phyloP scores from a whole-genome alignment of 192 early-diverging fungal species.

The Diversispora eburnea region DNA sequence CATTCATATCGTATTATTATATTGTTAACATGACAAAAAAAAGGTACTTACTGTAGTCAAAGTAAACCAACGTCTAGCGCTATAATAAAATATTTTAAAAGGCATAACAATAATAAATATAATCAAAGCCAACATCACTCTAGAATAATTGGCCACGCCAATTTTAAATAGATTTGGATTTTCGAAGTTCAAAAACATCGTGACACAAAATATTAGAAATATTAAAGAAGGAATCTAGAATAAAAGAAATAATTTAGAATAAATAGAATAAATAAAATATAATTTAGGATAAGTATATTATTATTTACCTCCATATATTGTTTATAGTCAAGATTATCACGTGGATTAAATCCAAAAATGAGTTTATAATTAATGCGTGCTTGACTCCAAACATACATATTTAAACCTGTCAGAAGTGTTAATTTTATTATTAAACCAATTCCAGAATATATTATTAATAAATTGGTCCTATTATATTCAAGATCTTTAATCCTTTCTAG shows the following conservation, averaged over 20 bases:
- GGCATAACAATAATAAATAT: conserved; percentile 37
- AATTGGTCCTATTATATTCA: too few species aligned
- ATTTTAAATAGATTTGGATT: not conserved
- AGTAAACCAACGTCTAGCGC: conserved; percentile 40
- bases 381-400: conserved; percentile 59
- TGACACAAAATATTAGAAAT: not conserved
- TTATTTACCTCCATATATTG: conserved; percentile 64
- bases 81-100: conserved; percentile 38
- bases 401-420: conserved; percentile 58
- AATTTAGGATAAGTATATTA: not conserved
- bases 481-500: too few species aligned
- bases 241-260: not conserved
- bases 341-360: conserved; percentile 74
- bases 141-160: not conserved
- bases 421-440: conserved; percentile 50
- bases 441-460: too few species aligned
- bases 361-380: conserved; percentile 77
- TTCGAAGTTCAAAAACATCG: not conserved
- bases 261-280: conserved; percentile 3
- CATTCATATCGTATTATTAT: not conserved
- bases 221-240: not conserved
- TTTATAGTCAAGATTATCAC: conserved; percentile 61
- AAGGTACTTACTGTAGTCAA: conserved; percentile 34
- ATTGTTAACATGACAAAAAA: not conserved
- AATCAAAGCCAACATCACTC: conserved; percentile 28